phyloP scores from a whole-genome alignment of 2,329 filamentous ascomycete genomes.

The Paramyrothecium roridum region DNA sequence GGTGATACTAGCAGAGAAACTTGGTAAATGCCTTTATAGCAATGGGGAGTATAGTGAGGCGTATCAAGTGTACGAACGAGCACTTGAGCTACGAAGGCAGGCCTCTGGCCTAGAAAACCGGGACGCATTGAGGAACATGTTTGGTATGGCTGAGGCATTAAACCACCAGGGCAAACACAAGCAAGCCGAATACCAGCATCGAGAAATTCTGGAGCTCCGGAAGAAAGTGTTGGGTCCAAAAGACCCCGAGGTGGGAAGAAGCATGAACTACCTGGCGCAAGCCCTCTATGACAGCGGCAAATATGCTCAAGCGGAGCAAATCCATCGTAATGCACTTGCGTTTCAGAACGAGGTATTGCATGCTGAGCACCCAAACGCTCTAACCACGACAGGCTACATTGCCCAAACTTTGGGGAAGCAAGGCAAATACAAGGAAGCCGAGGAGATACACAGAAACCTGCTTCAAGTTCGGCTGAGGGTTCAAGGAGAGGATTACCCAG shows the following conservation, averaged over 20 bases:
- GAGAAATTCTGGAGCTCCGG: not conserved
- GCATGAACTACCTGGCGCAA: not conserved
- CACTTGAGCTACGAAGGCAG: not conserved
- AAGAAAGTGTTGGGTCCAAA: not conserved
- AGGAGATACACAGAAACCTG: not conserved
- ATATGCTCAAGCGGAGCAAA: no score
- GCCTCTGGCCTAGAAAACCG: not conserved
- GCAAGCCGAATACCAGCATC: not conserved
- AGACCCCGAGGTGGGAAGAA: not conserved
- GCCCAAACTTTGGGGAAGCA: no score
- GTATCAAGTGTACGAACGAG: not conserved
- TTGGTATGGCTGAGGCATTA: not conserved
- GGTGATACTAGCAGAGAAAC: not conserved
- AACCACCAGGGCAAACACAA: not conserved
- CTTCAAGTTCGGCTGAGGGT: not conserved
- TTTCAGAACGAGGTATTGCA: no score
- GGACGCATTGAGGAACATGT: not conserved
- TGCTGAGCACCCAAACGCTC: no score
- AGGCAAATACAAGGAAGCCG: not conserved
- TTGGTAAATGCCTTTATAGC: not conserved
- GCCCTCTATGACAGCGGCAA: not conserved
- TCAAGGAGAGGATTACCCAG: not conserved
- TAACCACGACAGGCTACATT: no score
- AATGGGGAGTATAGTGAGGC: not conserved
- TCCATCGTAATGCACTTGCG: no score